Evolutionary conservation across 352 stramenopile species (phyloP).

Genomic region (Pythium aristosporum): DNA sequence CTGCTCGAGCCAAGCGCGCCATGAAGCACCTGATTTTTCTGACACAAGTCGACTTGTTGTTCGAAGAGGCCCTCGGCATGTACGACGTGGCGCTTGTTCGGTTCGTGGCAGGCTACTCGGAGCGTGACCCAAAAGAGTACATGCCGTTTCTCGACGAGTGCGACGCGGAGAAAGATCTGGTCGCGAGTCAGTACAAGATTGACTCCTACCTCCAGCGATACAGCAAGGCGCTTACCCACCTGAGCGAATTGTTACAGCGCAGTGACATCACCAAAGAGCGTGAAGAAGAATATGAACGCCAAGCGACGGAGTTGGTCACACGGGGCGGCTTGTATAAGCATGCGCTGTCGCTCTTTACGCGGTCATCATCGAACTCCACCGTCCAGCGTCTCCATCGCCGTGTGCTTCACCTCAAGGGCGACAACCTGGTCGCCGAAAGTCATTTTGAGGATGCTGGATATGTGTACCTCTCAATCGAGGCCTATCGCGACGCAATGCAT

Average conservation of each 20-base stretch:
- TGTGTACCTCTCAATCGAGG: conserved; percentile 52
- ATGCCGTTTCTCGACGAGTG: conserved; percentile 61
- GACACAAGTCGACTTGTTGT: conserved; percentile 63
- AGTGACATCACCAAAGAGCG: conserved; percentile 1
- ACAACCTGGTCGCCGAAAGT: conserved; percentile 38
- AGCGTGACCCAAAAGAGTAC: conserved; percentile 75
- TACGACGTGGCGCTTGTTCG: conserved; percentile 71
- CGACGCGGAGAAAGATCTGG: conserved; percentile 26
- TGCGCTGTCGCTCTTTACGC: conserved; percentile 42
- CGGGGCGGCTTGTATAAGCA: conserved; percentile 50
- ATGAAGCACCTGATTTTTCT: conserved; percentile 79
- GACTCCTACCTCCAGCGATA: conserved; percentile 51
- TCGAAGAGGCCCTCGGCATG: conserved; percentile 58
- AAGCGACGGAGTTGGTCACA: conserved; percentile 45
- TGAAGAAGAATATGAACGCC: conserved; percentile 26
- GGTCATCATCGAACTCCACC: conserved; percentile 12
- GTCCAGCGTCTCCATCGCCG: conserved; percentile 30
- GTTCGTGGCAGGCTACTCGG: conserved; percentile 56
- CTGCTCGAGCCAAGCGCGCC: conserved; percentile 38
- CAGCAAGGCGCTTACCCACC: conserved; percentile 44
- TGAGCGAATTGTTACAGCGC: conserved; percentile 32
- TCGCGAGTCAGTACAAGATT: conserved; percentile 57
- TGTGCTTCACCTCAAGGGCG: conserved; percentile 52
- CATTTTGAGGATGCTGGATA: conserved; percentile 56
- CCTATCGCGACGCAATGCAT: conserved; percentile 40